Base-by-base conservation (phyloP, 768 basidiomycete genomes). In the Trametes villosa region DNA sequence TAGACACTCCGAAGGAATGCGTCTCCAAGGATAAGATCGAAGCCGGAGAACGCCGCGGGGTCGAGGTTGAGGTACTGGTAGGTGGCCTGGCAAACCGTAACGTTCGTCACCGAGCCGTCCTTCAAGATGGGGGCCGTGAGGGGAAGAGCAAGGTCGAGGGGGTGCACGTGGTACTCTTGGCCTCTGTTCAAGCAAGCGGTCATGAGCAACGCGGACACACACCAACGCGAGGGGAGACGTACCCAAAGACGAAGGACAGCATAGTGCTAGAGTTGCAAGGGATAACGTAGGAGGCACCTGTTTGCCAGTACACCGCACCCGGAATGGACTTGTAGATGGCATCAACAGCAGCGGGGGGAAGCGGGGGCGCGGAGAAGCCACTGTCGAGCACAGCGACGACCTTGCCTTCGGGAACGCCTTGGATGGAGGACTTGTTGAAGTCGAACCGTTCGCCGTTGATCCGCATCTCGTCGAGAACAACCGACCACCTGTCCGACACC, bases 391-490 rank as follows among this genome's bases (percentile, higher is more conserved):
- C 62, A 11, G 67, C 68, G 30, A 70, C 65, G 36, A 63, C 55
- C 56, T 68, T 59, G 20, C 70, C 67, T n/a, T 61, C 47, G 8
- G 67, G 65, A 9, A 61, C 61, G 8, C 58, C 66, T 0, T 53
- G 40, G 2, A 70, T 69, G 9, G 46, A 46, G 9, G 67, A 66
- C 54, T 47, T 18, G 57, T 68, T 83, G 29, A 90, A 86, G 30
- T 78, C 68, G 48, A 81, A 73, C 34, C 79, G 79, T 34, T 78
- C 76, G 29, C 78, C 77, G 50, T 86, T 86, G 17, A 90, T 78
- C 51, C 87, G 80, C 65, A 74, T 70, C 29, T 57, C 59, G 61
- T 72, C 73, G 56, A 73, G 45, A 12, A 69, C 47, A 8, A 68
- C 63, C 27, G 68, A 69, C 74, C 75, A 76, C 31, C 47, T 48